Evolutionary conservation across 2,329 filamentous ascomycete species (phyloP).

Genomic region (Hypoxylon sp.): DNA sequence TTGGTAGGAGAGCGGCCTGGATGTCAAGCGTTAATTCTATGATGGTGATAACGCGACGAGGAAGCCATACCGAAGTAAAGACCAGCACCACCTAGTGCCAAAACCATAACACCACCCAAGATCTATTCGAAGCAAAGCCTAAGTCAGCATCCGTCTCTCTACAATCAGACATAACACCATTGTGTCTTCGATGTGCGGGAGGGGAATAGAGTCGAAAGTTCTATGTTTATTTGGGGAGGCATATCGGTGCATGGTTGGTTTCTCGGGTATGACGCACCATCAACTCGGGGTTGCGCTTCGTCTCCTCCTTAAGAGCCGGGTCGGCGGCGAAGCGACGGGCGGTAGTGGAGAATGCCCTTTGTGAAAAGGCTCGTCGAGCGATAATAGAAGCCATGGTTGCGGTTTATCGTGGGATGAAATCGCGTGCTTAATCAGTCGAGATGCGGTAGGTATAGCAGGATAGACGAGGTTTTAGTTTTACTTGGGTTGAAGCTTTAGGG

Average conservation of each 20-base stretch:
- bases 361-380: constrained; percentile 56
- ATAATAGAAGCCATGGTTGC: constrained; percentile 64
- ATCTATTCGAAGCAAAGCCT: constrained; percentile 67
- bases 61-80: constrained; percentile 79
- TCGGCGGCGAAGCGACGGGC: constrained; percentile 58
- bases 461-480: too few relatives aligned
- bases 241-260: too few relatives aligned
- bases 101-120: constrained; percentile 89
- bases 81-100: constrained; percentile 86
- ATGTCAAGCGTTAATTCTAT: constrained; percentile 33
- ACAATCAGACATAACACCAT: too few relatives aligned
- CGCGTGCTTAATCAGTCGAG: too few relatives aligned
- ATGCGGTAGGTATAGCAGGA: too few relatives aligned
- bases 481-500: constrained; percentile 19
- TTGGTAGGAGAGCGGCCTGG: constrained; percentile 84
- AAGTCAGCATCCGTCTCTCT: constrained; percentile 33
- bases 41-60: constrained; percentile 5
- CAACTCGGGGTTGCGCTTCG: constrained; percentile 63
- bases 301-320: constrained; percentile 62
- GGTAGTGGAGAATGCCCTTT: constrained; percentile 59
- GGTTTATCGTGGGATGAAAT: constrained; percentile 13
- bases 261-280: constrained; percentile 51
- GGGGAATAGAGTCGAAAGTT: too few relatives aligned
- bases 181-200: too few relatives aligned
- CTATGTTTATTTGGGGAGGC: background rate